Evolutionary conservation across 352 stramenopile genomes (phyloP), one percentile per base, ranked within the genome.

Genomic region (Pilasporangium apinafurcum): DNA sequence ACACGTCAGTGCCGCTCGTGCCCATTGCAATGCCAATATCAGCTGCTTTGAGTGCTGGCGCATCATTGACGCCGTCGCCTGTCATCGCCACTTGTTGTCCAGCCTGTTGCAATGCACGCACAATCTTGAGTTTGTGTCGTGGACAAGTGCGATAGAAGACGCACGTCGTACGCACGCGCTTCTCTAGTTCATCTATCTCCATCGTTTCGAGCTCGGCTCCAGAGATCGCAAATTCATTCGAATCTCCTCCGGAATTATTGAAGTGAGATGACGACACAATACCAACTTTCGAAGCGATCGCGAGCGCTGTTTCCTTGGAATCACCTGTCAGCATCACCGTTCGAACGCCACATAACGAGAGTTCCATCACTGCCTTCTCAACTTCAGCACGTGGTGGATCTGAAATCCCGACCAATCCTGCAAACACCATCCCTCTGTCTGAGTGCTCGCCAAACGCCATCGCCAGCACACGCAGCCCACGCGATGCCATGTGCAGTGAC

Each of bases 51-150:
- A 99, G 70, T 4, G 96, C 96, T 16, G 96, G 96, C 6, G 96
- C 96, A 68, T 99, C 96, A 66, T 99, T 99, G 12, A 97, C 98
- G 27, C 96, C 96, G 55, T 99, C 96, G n/a, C 96, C 97, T n/a
- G 97, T 99, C 75, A 99, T 98, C 5, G 95, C 96, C 32, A 99
- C 93, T 59, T 86, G 75, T 30, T 85, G 31, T 2, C 73, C 71
- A 14, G 65, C 69, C 34, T 83, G 67, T 56, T 98, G 93, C 8
- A 98, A 77, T 13, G 89, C 92, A 5, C 83, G 73, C 8, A 99
- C 95, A 53, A 99, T 96, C 45, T 92, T 92, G 10, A 98, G 75
- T 48, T 99, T 99, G 59, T 99, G 94, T 20, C 90, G 63, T 5
- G 96, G 95, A 27, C 80, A 94, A 9, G 95, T 97, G 21, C 95